Evolutionary conservation across 352 stramenopile species (phyloP).

Genomic region (Aphanomyces euteiches): DNA sequence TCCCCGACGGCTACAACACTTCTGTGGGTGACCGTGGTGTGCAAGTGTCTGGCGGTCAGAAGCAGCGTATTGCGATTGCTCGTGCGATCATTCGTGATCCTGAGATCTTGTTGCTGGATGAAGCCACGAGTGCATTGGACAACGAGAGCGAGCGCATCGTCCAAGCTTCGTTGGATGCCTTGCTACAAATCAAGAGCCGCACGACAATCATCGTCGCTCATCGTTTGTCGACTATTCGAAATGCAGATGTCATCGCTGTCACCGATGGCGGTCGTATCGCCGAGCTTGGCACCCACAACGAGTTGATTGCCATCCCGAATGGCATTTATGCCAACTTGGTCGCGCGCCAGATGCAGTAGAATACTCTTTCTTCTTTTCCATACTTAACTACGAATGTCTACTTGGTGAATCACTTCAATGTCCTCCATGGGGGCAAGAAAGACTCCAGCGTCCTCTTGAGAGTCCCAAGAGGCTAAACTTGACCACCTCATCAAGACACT

Average conservation of each 20-base stretch:
- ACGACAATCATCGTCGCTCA: slow-evolving; percentile 59
- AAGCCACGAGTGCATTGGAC: slow-evolving; percentile 86
- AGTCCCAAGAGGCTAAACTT: no score
- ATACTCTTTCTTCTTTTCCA: no score
- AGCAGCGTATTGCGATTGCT: slow-evolving; percentile 87
- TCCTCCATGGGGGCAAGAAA: no score
- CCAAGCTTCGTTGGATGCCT: slow-evolving; percentile 48
- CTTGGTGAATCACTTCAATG: no score
- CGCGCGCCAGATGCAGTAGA: no score
- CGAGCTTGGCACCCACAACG: slow-evolving; percentile 85
- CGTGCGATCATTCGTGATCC: slow-evolving; percentile 86
- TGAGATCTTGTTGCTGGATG: slow-evolving; percentile 84
- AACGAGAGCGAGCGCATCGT: slow-evolving; percentile 42
- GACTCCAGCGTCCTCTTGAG: no score
- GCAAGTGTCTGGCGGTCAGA: slow-evolving; percentile 50
- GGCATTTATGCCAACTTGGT: slow-evolving; percentile 45
- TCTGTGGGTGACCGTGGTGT: slow-evolving; percentile 80
- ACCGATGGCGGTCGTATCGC: slow-evolving; percentile 69
- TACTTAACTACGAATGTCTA: no score
- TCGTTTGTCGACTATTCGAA: slow-evolving; percentile 84
- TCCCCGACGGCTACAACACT: slow-evolving; percentile 91
- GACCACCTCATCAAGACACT: no score
- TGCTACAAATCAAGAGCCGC: slow-evolving; percentile 45
- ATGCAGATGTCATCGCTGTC: slow-evolving; percentile 89
- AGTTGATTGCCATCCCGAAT: slow-evolving; percentile 47